A percentile compares a stretch with the other conserved stretches of the same genome.
phyloP scores from a whole-genome alignment of 345 rosid genomes.

The Eucalyptus erythrocorys region DNA sequence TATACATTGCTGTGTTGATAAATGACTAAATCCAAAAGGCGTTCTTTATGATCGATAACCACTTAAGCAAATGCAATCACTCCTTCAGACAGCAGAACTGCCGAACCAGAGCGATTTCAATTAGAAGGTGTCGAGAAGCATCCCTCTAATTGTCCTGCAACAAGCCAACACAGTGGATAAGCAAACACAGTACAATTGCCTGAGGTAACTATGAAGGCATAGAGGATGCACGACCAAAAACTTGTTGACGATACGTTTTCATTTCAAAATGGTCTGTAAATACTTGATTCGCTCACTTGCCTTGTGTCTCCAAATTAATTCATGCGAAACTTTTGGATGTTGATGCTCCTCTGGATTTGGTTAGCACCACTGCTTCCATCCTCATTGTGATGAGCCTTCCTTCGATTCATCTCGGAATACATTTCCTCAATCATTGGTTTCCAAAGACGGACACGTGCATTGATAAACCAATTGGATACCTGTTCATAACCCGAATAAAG shows the following conservation, averaged over 20 bases:
- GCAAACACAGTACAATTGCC: neutral
- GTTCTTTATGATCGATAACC: neutral
- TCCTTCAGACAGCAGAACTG: neutral
- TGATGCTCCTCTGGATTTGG: constrained; percentile 11
- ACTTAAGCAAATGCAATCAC: neutral
- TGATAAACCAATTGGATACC: constrained; percentile 99
- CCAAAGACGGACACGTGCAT: constrained; percentile 95
- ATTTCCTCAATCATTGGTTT: constrained; percentile 98
- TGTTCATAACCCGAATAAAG: neutral
- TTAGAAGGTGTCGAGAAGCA: neutral
- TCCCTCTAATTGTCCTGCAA: neutral
- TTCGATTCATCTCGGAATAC: constrained; percentile 76
- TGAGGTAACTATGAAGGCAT: neutral
- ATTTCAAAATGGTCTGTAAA: neutral
- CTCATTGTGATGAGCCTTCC: constrained; percentile 19
- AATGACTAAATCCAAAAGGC: neutral
- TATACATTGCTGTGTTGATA: neutral
- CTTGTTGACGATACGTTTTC: neutral
- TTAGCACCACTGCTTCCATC: constrained; percentile 13
- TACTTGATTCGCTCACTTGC: neutral
- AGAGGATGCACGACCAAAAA: neutral
- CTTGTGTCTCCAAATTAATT: neutral
- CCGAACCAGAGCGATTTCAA: neutral
- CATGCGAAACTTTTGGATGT: neutral
- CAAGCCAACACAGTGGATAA: neutral